Evolutionary conservation across 1,284 basidiomycete species (phyloP).

Genomic region (Cutaneotrichosporon mucoides): DNA sequence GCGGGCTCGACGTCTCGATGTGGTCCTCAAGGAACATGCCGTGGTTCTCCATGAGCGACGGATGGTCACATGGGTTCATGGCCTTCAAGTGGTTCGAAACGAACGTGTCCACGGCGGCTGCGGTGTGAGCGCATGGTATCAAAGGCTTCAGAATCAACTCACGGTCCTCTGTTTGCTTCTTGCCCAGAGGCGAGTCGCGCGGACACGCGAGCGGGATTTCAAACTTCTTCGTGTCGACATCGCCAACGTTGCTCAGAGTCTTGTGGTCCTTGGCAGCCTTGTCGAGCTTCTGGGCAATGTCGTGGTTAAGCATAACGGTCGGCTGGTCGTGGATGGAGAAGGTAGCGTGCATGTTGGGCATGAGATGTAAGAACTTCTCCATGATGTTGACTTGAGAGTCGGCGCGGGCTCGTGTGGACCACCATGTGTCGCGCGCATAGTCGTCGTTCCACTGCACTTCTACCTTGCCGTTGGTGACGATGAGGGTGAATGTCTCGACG

Average conservation of each 20-base stretch:
- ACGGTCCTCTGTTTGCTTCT: conserved; percentile 39
- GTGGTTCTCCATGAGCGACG: conserved; percentile 45
- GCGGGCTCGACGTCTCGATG: conserved; percentile 36
- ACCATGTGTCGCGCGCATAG: conserved; percentile 48
- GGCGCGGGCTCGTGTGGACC: conserved; percentile 42
- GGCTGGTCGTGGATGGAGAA: conserved; percentile 51
- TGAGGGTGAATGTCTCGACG: conserved; percentile 49
- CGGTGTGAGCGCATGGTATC: no score
- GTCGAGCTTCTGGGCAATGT: conserved; percentile 37
- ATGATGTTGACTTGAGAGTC: conserved; percentile 50
- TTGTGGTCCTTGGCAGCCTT: conserved; percentile 35
- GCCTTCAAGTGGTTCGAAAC: conserved; percentile 39
- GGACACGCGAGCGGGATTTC: conserved; percentile 45
- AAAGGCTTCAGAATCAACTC: conserved; percentile 10
- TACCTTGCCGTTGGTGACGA: conserved; percentile 47
- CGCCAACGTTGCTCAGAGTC: conserved; percentile 35
- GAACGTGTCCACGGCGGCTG: conserved; percentile 42
- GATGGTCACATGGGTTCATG: conserved; percentile 50
- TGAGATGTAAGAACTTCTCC: conserved; percentile 47
- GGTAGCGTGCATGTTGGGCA: conserved; percentile 37
- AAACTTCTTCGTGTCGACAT: conserved; percentile 37
- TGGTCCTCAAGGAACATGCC: conserved; percentile 48
- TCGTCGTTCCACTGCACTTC: conserved; percentile 51
- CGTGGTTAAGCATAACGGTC: conserved; percentile 43
- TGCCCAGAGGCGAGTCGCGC: conserved; percentile 38